Conservation (phyloP, 176 grass and related monocot genomes). For the Pontederia paniculata region DNA sequence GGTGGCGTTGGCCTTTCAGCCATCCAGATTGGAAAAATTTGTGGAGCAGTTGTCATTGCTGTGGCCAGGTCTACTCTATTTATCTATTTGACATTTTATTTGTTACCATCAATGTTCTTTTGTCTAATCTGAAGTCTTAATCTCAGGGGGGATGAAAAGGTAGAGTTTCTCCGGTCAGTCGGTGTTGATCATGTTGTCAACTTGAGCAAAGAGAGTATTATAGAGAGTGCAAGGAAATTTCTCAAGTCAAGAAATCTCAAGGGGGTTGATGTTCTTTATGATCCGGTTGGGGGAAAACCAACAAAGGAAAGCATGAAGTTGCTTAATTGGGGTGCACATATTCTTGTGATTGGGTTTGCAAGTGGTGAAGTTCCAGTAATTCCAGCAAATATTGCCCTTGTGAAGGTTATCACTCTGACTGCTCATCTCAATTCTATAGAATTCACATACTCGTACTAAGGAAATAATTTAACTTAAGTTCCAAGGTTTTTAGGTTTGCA, state of each 20-base stretch:
- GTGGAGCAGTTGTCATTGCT: conserved; percentile 76
- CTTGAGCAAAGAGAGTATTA: conserved; percentile 58
- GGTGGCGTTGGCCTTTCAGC: conserved; percentile 84
- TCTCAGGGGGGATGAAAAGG: conserved; percentile 60
- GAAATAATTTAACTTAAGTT: neutral
- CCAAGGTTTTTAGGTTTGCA: neutral
- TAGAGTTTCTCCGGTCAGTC: conserved; percentile 66
- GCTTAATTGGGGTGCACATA: conserved; percentile 89
- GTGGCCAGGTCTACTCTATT: conserved; percentile 54
- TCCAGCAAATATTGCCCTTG: conserved; percentile 77
- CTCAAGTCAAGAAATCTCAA: conserved; percentile 68
- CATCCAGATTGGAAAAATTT: conserved; percentile 97
- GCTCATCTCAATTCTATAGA: neutral
- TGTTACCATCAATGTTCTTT: neutral
- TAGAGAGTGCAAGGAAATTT: conserved; percentile 71
- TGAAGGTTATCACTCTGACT: conserved; percentile 40
- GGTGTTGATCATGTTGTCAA: conserved; percentile 84
- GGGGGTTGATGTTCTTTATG: conserved; percentile 89
- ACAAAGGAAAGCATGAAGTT: conserved; percentile 89
- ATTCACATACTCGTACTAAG: neutral
- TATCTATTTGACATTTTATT: neutral
- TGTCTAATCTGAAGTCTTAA: conserved; percentile 7
- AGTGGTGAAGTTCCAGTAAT: conserved; percentile 85
- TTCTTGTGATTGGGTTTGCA: conserved; percentile 94
- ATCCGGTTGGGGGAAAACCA: conserved; percentile 90